phyloP scores from a whole-genome alignment of 169 alveolate species.

The Perkinsus chesapeaki region DNA sequence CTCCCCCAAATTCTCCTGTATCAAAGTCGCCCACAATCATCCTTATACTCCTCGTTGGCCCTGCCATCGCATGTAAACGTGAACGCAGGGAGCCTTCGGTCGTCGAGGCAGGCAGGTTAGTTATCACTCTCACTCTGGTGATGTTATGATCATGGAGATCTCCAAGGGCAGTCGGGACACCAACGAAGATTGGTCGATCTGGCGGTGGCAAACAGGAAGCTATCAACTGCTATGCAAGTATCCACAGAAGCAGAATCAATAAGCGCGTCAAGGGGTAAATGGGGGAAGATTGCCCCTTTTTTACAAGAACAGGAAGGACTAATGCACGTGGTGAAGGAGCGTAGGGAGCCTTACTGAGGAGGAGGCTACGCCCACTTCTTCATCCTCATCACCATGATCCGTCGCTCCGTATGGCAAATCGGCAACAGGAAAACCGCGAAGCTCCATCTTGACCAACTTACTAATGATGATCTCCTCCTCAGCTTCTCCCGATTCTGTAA shows the following conservation, averaged over 20 bases:
- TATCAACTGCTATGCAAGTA: too few species aligned
- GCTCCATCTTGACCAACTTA: neutral
- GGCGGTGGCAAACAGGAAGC: too few species aligned
- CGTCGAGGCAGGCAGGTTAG: neutral
- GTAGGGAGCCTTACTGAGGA: too few species aligned
- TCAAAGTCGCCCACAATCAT: neutral
- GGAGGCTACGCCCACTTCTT: too few species aligned
- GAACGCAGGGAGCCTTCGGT: neutral
- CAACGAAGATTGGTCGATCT: neutral
- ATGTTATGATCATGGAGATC: neutral
- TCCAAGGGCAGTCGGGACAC: neutral
- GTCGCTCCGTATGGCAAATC: neutral
- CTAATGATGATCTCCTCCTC: neutral
- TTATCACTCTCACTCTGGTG: neutral
- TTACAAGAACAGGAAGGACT: too few species aligned
- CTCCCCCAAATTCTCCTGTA: neutral
- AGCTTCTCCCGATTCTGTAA: neutral
- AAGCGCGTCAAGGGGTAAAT: too few species aligned
- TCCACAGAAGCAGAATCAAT: too few species aligned
- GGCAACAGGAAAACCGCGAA: neutral
- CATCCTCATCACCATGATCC: neutral
- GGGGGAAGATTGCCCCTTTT: too few species aligned
- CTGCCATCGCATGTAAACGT: neutral
- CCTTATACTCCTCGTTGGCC: neutral
- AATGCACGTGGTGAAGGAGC: too few species aligned